A percentile compares a stretch with the other conserved stretches of the same genome.
Evolutionary conservation across 108 stramenopile genomes (phyloP).

Genomic region (Fragilaria crotonensis): DNA sequence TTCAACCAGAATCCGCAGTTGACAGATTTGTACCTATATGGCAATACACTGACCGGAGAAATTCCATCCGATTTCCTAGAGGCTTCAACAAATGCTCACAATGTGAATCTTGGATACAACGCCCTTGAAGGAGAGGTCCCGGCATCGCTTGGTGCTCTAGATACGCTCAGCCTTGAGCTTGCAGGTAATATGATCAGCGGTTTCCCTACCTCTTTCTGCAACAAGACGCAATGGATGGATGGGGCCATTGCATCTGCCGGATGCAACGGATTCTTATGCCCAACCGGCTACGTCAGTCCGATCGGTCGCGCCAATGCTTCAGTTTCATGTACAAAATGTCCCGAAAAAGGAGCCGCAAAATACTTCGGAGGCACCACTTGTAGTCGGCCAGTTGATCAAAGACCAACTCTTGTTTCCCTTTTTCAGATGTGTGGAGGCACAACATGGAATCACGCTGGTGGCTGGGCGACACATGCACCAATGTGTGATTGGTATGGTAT

Average conservation of each 20-base stretch:
- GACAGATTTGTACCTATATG: conserved; percentile 12
- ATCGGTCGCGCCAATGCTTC: conserved; percentile 2
- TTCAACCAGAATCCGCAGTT: conserved; percentile 22
- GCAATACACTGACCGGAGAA: conserved; percentile 23
- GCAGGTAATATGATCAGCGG: conserved; percentile 41
- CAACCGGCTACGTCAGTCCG: conserved; percentile 33
- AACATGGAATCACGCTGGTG: conserved; percentile 32
- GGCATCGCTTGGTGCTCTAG: conserved; percentile 10
- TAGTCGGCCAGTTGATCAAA: conserved; percentile 16
- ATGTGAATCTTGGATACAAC: conserved; percentile 33
- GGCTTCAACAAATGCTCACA: conserved; percentile 10
- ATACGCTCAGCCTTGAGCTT: conserved; percentile 37
- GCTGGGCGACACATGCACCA: conserved; percentile 32
- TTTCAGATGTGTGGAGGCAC: conserved; percentile 35
- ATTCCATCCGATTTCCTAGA: conserved; percentile 26
- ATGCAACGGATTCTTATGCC: conserved; percentile 39
- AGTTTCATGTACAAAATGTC: conserved; percentile 7
- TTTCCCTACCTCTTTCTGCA: conserved; percentile 37
- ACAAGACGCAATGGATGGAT: conserved; percentile 34
- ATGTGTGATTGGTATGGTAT: conserved; percentile 65
- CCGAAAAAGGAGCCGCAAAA: conserved; percentile 20
- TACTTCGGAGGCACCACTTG: conserved; percentile 28
- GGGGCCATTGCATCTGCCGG: conserved; percentile 18
- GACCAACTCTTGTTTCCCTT: conserved; percentile 39
- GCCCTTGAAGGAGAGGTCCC: conserved; percentile 41